phyloP scores from a whole-genome alignment of 2,329 filamentous ascomycete species.

The Clonostachys rhizophaga region DNA sequence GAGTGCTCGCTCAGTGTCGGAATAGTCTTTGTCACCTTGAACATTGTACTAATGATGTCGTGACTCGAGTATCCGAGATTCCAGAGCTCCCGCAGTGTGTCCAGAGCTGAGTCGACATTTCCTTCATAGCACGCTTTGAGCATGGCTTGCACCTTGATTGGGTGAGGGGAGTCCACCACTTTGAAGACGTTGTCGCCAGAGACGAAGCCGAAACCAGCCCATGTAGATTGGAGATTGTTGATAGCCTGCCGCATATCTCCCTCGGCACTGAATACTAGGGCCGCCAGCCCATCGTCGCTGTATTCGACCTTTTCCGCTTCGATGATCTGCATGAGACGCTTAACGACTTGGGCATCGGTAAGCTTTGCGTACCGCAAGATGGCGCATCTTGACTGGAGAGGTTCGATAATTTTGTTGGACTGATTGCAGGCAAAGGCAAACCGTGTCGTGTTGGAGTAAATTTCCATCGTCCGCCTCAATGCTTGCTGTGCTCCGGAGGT shows the following conservation, averaged over 20 bases:
- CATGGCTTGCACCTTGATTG: constrained; percentile 98
- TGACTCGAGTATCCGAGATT: constrained; percentile 95
- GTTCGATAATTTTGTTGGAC: constrained; percentile 99
- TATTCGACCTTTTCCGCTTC: constrained; percentile 87
- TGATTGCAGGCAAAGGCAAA: constrained; percentile 99
- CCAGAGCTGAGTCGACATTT: constrained; percentile 82
- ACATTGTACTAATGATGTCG: constrained; percentile 99
- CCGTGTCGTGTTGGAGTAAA: constrained; percentile 91
- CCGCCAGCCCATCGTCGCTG: constrained; percentile 89
- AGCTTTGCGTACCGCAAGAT: constrained; percentile 91
- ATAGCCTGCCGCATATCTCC: constrained; percentile 99
- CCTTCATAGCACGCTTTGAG: constrained; percentile 94
- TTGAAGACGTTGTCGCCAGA: constrained; percentile 97
- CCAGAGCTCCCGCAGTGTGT: constrained; percentile 87
- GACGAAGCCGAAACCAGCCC: constrained; percentile 93
- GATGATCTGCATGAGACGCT: constrained; percentile 86
- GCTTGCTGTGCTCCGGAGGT: constrained; percentile 95
- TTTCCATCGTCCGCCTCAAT: constrained; percentile 94
- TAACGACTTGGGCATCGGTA: constrained; percentile 89
- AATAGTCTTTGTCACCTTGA: constrained; percentile 95
- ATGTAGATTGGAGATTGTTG: constrained; percentile 94
- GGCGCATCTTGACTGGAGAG: constrained; percentile 93
- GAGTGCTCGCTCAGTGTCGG: constrained; percentile 88
- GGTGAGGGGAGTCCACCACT: constrained; percentile 94
- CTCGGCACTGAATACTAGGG: constrained; percentile 95